phyloP scores from a whole-genome alignment of 1,139 yeast genomes.

The Chernovozyma aurita region DNA sequence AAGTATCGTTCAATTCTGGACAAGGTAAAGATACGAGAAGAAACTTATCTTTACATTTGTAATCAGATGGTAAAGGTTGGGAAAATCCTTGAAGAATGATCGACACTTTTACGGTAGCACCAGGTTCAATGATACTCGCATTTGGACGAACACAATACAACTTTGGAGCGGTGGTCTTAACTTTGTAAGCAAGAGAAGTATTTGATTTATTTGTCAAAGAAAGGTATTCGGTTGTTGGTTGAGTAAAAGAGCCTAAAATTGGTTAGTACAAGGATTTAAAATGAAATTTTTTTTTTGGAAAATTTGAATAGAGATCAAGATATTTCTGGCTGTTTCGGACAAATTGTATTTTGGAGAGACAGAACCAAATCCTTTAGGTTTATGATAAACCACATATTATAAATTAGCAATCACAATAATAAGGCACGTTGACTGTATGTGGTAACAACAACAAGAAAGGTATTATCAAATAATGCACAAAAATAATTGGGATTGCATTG shows the following conservation, averaged over 20 bases:
- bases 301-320: no score
- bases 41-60: conserved; percentile 87
- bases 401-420: no score
- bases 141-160: conserved; percentile 95
- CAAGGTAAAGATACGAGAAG: conserved; percentile 83
- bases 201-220: conserved; percentile 62
- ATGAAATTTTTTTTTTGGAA: no score
- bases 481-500: no score
- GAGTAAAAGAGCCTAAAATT: conserved; percentile 58
- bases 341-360: no score
- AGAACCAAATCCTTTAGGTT: no score
- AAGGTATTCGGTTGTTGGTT: conserved; percentile 66
- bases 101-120: conserved; percentile 66
- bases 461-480: no score
- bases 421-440: no score
- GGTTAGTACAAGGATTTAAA: conserved; percentile 2
- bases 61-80: conserved; percentile 67
- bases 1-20: conserved; percentile 50
- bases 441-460: no score
- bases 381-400: no score
- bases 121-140: conserved; percentile 77
- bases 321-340: no score
- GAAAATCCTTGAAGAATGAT: conserved; percentile 82
- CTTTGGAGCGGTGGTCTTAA: conserved; percentile 97
- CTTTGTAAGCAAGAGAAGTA: conserved; percentile 79